Evolutionary conservation across 1,139 yeast species (phyloP).

Genomic region (Pichia sp.): DNA sequence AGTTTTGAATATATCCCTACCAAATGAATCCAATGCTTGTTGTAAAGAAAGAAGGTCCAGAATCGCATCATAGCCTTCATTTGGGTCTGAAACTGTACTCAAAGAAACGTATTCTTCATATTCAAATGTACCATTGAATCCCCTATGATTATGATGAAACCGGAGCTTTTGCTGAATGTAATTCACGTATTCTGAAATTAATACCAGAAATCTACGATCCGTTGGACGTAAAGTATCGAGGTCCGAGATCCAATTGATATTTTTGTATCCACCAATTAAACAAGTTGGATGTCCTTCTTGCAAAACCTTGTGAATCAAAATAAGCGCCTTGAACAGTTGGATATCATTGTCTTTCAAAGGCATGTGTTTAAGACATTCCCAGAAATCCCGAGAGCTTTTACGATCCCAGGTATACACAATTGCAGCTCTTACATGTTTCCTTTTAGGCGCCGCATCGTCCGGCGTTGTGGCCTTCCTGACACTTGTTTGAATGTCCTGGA

Average conservation of each 20-base stretch:
- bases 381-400: constrained; percentile 74
- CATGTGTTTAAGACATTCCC: constrained; percentile 75
- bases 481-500: constrained; percentile 52
- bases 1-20: constrained; percentile 68
- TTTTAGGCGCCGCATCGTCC: constrained; percentile 89
- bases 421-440: constrained; percentile 92
- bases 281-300: constrained; percentile 94
- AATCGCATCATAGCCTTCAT: constrained; percentile 89
- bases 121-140: constrained; percentile 92
- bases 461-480: constrained; percentile 80
- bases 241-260: constrained; percentile 53
- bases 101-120: constrained; percentile 90
- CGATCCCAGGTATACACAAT: constrained; percentile 97
- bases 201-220: constrained; percentile 50
- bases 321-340: constrained; percentile 81
- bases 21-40: constrained; percentile 76
- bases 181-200: constrained; percentile 70
- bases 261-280: constrained; percentile 73
- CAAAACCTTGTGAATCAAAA: constrained; percentile 82
- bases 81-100: constrained; percentile 84
- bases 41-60: constrained; percentile 81
- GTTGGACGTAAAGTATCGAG: constrained; percentile 32
- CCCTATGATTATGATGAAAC: constrained; percentile 69
- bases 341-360: constrained; percentile 79
- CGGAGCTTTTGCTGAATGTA: constrained; percentile 65